A percentile compares a stretch with the other conserved stretches of the same genome.
phyloP scores from a whole-genome alignment of 176 grass and related monocot genomes.

The Echinochloa phyllopogon region DNA sequence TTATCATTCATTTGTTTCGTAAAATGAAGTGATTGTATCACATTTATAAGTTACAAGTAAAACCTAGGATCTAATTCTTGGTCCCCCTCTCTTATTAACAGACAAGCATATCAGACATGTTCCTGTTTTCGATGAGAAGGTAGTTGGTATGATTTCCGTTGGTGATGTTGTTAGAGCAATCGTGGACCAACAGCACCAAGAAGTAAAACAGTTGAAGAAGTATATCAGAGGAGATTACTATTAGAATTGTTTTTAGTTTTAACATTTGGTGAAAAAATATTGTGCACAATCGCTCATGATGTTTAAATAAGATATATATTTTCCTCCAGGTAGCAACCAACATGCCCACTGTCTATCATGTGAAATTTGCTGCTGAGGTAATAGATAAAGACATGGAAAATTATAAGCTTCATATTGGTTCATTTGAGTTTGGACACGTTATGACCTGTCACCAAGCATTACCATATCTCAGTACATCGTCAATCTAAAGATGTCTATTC shows the following conservation, averaged over 20 bases:
- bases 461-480: neutral
- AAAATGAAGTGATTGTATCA: neutral
- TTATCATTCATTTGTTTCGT: neutral
- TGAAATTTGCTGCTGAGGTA: neutral
- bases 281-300: neutral
- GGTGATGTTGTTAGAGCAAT: slow-evolving; percentile 83
- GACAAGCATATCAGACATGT: slow-evolving; percentile 84
- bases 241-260: slow-evolving; percentile 31
- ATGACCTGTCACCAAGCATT: neutral
- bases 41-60: neutral
- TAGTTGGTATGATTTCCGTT: slow-evolving; percentile 82
- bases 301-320: slow-evolving; percentile 1
- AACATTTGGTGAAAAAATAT: neutral
- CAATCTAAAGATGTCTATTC: neutral
- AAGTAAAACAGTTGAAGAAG: slow-evolving; percentile 77
- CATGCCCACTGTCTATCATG: neutral
- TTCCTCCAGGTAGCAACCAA: neutral
- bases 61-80: neutral
- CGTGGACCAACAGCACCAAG: slow-evolving; percentile 81
- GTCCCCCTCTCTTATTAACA: slow-evolving; percentile 31
- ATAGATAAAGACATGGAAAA: neutral
- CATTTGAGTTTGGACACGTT: neutral
- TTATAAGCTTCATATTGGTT: neutral
- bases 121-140: slow-evolving; percentile 80
- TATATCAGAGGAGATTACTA: slow-evolving; percentile 91